Evolutionary conservation across 2,329 filamentous ascomycete species (phyloP), one percentile per base, ranked within the genome.

Genomic region (Penicillium occitanis): DNA sequence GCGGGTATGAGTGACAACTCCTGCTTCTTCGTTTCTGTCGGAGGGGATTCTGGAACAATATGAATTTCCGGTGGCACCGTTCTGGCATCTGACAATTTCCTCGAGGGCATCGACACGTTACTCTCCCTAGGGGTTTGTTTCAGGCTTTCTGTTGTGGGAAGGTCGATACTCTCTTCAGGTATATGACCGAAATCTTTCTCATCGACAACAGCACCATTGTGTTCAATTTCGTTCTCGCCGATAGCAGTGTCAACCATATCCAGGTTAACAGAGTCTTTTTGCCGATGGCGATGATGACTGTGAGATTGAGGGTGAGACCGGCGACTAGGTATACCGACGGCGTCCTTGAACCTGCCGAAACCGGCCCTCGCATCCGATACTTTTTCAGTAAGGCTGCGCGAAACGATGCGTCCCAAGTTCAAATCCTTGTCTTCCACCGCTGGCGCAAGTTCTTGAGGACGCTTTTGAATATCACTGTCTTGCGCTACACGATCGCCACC

Each of bases 291-390:
- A 37, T 66, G 51, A 33, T 66, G 42, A 17, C n/a, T 22, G 33
- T 46, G 44, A 19, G 40, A 37, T 22, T 44, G 53, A 50, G 77
- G 74, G 70, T 82, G 78, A 25, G 77, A 79, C 25, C 79, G 79
- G 50, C 77, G 73, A 30, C 74, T 71, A 14, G 75, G 75, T 4
- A 78, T 61, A 1, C 91, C 91, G 42, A 97, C 90, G 2, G 89
- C 92, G 74, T 94, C 92, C 73, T 93, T 93, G 75, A 97, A 93
- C 42, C 91, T 88, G 1, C 91, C 91, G 65, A 97, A 85, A 0
- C 93, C 92, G 65, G 90, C 92, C 57, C 90, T 88, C 55, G 92
- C 91, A 77, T 96, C 92, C 68, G 86, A 91, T 74, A 91, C 90
- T 70, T 90, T 90, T 5, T 87, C 91, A 2, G 90, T 90, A 17